Conservation (phyloP, 441 rosid species). For the Aleurites moluccanus region DNA sequence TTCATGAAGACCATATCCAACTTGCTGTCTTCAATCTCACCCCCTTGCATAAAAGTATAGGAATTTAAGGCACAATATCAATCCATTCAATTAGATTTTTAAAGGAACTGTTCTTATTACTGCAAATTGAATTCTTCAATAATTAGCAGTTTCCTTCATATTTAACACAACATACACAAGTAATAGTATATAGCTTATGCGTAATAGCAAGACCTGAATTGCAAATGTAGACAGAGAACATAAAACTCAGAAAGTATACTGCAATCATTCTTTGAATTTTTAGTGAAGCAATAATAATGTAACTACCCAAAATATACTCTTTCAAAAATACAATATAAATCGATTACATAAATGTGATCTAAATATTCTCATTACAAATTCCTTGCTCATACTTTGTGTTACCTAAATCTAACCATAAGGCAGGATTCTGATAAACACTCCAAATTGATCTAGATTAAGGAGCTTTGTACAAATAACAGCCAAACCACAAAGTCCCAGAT, state of each 20-base stretch:
- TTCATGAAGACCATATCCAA: not conserved
- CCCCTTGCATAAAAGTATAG: not conserved
- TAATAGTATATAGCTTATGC: too few species aligned
- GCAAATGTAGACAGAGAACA: not conserved
- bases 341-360: not conserved
- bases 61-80: not conserved
- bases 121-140: not conserved
- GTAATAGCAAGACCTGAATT: not conserved
- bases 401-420: conserved; percentile 13
- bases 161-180: conserved; percentile 3
- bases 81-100: not conserved
- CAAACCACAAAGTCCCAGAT: conserved; percentile 14
- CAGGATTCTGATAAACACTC: conserved; percentile 8
- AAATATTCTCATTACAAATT: not conserved
- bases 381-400: not conserved
- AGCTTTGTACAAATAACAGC: not conserved
- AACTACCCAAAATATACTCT: not conserved
- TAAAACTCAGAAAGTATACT: not conserved
- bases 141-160: conserved; percentile 4
- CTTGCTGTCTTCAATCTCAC: not conserved
- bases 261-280: not conserved
- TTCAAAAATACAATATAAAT: not conserved
- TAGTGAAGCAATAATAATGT: not conserved
- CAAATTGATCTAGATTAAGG: conserved; percentile 7
- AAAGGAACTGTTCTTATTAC: not conserved